These are phyloP conservation scores for Phytophthora constricta DNA, from an alignment of 352 stramenopile genomes.

Conservation along the genomic window DNA sequence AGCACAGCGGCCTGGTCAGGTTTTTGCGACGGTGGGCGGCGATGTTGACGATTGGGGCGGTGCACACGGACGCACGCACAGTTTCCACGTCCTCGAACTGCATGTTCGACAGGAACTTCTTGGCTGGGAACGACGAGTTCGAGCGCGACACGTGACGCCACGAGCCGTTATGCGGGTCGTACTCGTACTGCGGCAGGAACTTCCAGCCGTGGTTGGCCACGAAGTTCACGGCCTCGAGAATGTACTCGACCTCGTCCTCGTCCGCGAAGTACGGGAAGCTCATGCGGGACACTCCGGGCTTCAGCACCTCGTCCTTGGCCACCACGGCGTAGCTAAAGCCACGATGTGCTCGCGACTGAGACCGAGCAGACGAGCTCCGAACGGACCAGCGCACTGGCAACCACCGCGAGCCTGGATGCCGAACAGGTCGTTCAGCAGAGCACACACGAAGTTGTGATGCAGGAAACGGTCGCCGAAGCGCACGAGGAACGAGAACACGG, in stretches of 20 bases:
- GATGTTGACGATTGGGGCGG: slow-evolving; percentile 25
- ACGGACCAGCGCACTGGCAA: slow-evolving; percentile 93
- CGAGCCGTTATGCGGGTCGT: slow-evolving; percentile 94
- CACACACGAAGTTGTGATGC: slow-evolving; percentile 99
- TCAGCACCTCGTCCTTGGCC: slow-evolving; percentile 92
- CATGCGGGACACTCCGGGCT: slow-evolving; percentile 95
- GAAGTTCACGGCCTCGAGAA: slow-evolving; percentile 93
- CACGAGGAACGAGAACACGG: slow-evolving; percentile 96
- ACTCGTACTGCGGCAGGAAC: slow-evolving; percentile 95
- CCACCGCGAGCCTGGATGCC: slow-evolving; percentile 87
- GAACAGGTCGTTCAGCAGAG: slow-evolving; percentile 98
- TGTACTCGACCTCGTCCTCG: slow-evolving; percentile 92
- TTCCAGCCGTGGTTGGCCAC: slow-evolving; percentile 93
- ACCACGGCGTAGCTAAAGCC: slow-evolving; percentile 88
- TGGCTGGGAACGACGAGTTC: slow-evolving; percentile 18
- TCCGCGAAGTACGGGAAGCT: slow-evolving; percentile 92
- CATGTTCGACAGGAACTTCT: slow-evolving; percentile 38
- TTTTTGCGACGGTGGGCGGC: slow-evolving; percentile 34
- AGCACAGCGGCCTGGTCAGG: slow-evolving; percentile 31
- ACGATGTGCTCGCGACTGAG: slow-evolving; percentile 75
- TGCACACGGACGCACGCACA: slow-evolving; percentile 26
- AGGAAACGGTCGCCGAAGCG: slow-evolving; percentile 90
- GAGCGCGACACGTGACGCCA: slow-evolving; percentile 72
- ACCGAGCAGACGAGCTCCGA: slow-evolving; percentile 93
- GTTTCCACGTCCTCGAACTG: slow-evolving; percentile 36